A percentile compares a stretch with the other conserved stretches of the same genome.
These are phyloP conservation scores for Sphagnum magellanicum DNA, from an alignment of 228 moss, liverwort and hornwort genomes.

Conservation along the genomic window DNA sequence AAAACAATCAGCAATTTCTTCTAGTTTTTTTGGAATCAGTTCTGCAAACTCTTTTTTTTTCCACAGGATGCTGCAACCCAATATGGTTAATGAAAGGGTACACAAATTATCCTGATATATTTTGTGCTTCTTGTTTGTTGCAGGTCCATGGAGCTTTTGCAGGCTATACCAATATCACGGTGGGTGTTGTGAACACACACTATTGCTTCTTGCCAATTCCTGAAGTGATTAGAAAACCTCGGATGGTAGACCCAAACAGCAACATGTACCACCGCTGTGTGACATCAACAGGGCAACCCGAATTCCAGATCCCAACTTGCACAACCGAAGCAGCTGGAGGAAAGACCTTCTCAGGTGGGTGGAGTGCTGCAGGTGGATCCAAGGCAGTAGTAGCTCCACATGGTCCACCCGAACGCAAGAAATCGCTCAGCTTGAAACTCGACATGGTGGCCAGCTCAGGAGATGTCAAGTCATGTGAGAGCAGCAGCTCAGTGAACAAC, in stretches of 20 bases:
- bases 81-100: neutral
- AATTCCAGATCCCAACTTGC: slow-evolving; percentile 21
- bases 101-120: neutral
- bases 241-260: slow-evolving; percentile 52
- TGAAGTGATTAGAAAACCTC: slow-evolving; percentile 34
- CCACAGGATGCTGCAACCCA: neutral
- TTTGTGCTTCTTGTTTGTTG: neutral
- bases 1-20: neutral
- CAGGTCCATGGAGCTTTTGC: slow-evolving; percentile 64
- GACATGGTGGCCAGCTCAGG: slow-evolving; percentile 12
- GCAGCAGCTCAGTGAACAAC: neutral
- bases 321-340: neutral
- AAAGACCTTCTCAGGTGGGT: slow-evolving; percentile 16
- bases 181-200: slow-evolving; percentile 55
- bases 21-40: neutral
- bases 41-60: neutral
- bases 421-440: slow-evolving; percentile 12
- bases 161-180: slow-evolving; percentile 52
- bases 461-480: neutral
- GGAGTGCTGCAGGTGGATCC: slow-evolving; percentile 18
- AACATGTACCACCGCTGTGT: slow-evolving; percentile 61
- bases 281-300: slow-evolving; percentile 52
- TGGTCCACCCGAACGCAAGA: slow-evolving; percentile 31
- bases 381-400: slow-evolving; percentile 18
- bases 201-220: slow-evolving; percentile 54